Percentiles rank a stretch among this genome's conserved stretches.
Evolutionary conservation across 768 basidiomycete species (phyloP).

Genomic region (Pleurotus djamor): DNA sequence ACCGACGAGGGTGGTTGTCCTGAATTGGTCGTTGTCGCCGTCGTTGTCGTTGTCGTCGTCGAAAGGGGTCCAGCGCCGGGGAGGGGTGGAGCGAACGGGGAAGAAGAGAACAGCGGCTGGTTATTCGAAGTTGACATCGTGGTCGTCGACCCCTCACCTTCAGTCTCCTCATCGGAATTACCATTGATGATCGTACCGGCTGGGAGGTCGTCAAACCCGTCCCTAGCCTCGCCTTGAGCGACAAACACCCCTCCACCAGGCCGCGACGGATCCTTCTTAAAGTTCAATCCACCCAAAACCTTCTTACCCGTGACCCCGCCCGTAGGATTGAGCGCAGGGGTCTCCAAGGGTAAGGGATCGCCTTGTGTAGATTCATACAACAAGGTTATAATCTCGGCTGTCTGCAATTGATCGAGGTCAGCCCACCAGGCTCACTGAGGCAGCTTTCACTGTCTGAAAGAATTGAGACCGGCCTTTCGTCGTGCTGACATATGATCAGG

Average conservation of each 20-base stretch:
- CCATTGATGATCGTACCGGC: slow-evolving; percentile 50
- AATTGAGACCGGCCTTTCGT: slow-evolving; percentile 63
- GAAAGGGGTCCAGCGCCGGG: slow-evolving; percentile 16
- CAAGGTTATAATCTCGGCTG: slow-evolving; percentile 88
- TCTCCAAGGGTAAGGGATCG: slow-evolving; percentile 45
- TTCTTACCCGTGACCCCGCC: slow-evolving; percentile 63
- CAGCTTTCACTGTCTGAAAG: slow-evolving; percentile 8
- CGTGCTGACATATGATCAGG: slow-evolving; percentile 94
- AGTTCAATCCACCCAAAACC: slow-evolving; percentile 57
- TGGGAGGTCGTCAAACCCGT: slow-evolving; percentile 51
- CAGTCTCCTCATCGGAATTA: slow-evolving; percentile 41
- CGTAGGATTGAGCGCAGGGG: slow-evolving; percentile 74
- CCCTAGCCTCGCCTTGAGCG: slow-evolving; percentile 48
- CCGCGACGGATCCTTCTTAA: slow-evolving; percentile 74
- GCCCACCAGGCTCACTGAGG: not conserved
- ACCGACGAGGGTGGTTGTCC: not conserved
- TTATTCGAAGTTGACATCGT: slow-evolving; percentile 18
- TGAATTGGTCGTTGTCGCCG: not conserved
- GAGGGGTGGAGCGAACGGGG: slow-evolving; percentile 32
- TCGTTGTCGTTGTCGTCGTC: not conserved
- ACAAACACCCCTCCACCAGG: slow-evolving; percentile 90
- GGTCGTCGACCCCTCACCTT: slow-evolving; percentile 40
- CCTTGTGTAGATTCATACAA: slow-evolving; percentile 94
- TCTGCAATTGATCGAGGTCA: slow-evolving; percentile 40
- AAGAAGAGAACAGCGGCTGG: slow-evolving; percentile 27